Percentiles rank a stretch among this genome's conserved stretches.
Evolutionary conservation across 2,329 filamentous ascomycete genomes (phyloP).

Genomic region (Alternaria alternata): DNA sequence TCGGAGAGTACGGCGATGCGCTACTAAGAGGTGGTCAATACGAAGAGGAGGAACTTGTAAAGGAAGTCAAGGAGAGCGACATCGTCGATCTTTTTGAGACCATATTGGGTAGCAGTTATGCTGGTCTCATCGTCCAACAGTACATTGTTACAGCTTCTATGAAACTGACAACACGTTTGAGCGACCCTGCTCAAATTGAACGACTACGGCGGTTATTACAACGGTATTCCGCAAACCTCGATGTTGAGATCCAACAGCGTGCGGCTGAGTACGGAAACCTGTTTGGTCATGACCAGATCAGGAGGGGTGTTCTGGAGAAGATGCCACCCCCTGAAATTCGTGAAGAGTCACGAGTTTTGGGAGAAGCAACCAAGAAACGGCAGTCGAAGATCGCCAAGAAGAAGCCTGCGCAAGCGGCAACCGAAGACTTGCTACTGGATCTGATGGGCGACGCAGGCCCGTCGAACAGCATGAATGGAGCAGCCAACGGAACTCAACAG

Average conservation of each 20-base stretch:
- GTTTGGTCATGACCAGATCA: slow-evolving; percentile 88
- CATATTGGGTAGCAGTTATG: slow-evolving; percentile 94
- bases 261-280: slow-evolving; percentile 95
- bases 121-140: slow-evolving; percentile 87
- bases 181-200: slow-evolving; percentile 84
- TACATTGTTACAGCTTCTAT: slow-evolving; percentile 96
- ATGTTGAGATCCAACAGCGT: slow-evolving; percentile 95
- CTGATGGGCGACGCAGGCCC: slow-evolving; percentile 84
- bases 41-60: slow-evolving; percentile 90
- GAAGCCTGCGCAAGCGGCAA: slow-evolving; percentile 78
- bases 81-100: slow-evolving; percentile 91
- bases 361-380: slow-evolving; percentile 70
- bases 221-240: slow-evolving; percentile 82
- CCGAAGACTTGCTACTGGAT: slow-evolving; percentile 90
- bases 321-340: slow-evolving; percentile 98
- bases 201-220: slow-evolving; percentile 81
- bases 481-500: slow-evolving; percentile 63
- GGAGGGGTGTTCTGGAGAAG: slow-evolving; percentile 90
- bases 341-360: slow-evolving; percentile 90
- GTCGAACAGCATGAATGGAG: slow-evolving; percentile 60
- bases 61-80: slow-evolving; percentile 84
- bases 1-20: slow-evolving; percentile 94
- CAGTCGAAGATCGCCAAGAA: slow-evolving; percentile 69
- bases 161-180: slow-evolving; percentile 90
- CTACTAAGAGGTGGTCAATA: slow-evolving; percentile 90